phyloP scores from a whole-genome alignment of 2,329 filamentous ascomycete species.

The Fusarium sp. region DNA sequence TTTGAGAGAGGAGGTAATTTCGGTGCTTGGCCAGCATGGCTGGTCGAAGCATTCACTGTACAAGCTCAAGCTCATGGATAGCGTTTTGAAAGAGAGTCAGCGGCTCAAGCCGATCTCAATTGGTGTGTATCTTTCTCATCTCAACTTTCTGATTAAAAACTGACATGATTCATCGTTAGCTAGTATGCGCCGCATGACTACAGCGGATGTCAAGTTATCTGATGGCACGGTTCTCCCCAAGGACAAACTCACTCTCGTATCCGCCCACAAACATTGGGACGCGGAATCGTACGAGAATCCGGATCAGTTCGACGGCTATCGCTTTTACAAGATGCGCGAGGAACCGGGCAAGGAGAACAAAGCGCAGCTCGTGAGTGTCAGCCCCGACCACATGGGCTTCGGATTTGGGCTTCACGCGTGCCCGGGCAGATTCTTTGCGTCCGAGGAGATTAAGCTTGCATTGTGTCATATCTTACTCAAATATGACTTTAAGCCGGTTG shows the following conservation, averaged over 20 bases:
- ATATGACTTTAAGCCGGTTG: neutral
- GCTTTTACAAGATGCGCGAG: slow-evolving; percentile 15
- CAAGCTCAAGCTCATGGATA: slow-evolving; percentile 11
- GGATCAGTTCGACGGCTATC: slow-evolving; percentile 8
- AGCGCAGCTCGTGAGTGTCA: neutral
- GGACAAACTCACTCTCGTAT: neutral
- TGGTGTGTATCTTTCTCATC: neutral
- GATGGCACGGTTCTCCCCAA: slow-evolving; percentile 3
- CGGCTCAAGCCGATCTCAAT: slow-evolving; percentile 1
- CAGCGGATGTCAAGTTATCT: neutral
- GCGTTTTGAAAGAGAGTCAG: slow-evolving; percentile 7
- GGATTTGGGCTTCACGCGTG: slow-evolving; percentile 8
- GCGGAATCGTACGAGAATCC: slow-evolving; percentile 14
- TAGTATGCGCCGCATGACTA: neutral
- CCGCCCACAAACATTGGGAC: neutral
- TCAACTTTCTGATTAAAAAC: neutral
- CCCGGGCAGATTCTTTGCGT: slow-evolving; percentile 10
- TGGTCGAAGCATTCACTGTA: slow-evolving; percentile 10
- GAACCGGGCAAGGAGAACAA: slow-evolving; percentile 7
- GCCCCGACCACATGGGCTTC: slow-evolving; percentile 10
- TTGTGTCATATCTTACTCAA: slow-evolving; percentile 1
- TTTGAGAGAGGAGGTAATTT: slow-evolving; percentile 2
- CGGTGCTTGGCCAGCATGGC: neutral
- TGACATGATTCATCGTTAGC: neutral
- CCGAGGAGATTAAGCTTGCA: slow-evolving; percentile 10